Percentiles rank a stretch among this genome's conserved stretches.
Evolutionary conservation across 192 early-diverging fungal species (phyloP).

Genomic region (Coemansia sp.): DNA sequence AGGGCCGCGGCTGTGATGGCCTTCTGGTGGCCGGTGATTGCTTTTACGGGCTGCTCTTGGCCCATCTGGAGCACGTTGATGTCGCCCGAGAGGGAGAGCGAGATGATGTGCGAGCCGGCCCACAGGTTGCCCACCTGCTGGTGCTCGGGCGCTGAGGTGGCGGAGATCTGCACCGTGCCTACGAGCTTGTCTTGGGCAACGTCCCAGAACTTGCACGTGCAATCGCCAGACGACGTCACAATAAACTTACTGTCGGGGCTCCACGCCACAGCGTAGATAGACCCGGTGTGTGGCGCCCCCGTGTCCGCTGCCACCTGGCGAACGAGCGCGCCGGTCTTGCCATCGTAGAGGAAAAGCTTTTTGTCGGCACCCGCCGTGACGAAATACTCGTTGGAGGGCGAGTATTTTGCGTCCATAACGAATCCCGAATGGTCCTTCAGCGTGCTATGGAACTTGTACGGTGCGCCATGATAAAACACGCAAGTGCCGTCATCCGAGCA

Average conservation of each 20-base stretch:
- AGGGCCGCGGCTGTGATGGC: conserved; percentile 74
- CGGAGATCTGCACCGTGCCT: conserved; percentile 56
- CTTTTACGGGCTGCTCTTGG: conserved; percentile 12
- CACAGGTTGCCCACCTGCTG: conserved; percentile 96
- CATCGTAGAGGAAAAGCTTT: conserved; percentile 92
- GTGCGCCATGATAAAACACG: conserved; percentile 90
- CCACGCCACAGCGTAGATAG: conserved; percentile 86
- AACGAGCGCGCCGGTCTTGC: conserved; percentile 79
- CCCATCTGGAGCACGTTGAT: conserved; percentile 76
- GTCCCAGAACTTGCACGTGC: conserved; percentile 91
- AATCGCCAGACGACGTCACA: conserved; percentile 82
- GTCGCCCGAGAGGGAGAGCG: conserved; percentile 80
- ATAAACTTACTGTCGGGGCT: conserved; percentile 74
- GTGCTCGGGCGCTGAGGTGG: conserved; percentile 53
- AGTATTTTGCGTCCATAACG: conserved; percentile 85
- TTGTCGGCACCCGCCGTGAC: conserved; percentile 82
- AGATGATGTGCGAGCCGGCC: conserved; percentile 72
- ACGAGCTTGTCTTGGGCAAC: conserved; percentile 67
- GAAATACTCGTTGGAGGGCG: conserved; percentile 79
- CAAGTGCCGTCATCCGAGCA: conserved; percentile 86
- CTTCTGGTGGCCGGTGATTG: conserved; percentile 73
- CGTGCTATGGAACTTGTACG: conserved; percentile 76
- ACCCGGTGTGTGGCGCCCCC: conserved; percentile 69
- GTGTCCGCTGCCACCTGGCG: conserved; percentile 50
- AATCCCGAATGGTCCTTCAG: conserved; percentile 84